A percentile compares a stretch with the other conserved stretches of the same genome.
Evolutionary conservation across 768 basidiomycete genomes (phyloP).

Genomic region (Cyclocybe cylindracea): DNA sequence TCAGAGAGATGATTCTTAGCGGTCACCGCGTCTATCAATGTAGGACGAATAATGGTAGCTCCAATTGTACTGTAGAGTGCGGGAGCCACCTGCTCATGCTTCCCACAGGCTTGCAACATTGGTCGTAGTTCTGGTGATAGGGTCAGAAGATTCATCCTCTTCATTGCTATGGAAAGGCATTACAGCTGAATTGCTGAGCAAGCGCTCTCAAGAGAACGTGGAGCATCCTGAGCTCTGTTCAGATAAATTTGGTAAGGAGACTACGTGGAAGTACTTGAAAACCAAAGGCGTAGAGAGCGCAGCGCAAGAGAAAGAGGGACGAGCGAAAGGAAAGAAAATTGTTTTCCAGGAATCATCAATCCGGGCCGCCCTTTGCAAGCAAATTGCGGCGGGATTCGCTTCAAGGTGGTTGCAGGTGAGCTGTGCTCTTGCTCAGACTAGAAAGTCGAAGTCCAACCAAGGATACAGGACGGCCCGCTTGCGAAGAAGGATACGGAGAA

Average conservation of each 20-base stretch:
- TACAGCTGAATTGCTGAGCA: constrained; percentile 66
- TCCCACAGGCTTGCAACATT: constrained; percentile 72
- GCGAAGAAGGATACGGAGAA: too few species aligned
- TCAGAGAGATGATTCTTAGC: constrained; percentile 73
- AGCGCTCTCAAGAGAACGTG: constrained; percentile 55
- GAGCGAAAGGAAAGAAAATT: too few species aligned
- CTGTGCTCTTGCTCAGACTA: too few species aligned
- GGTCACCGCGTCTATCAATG: constrained; percentile 66
- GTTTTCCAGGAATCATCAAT: too few species aligned
- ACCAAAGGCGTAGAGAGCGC: too few species aligned
- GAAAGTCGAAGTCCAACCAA: too few species aligned
- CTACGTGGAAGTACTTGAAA: not conserved
- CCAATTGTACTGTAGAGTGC: constrained; percentile 51
- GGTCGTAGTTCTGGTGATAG: constrained; percentile 68
- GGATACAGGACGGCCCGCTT: too few species aligned
- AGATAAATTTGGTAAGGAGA: not conserved
- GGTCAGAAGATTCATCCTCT: not conserved
- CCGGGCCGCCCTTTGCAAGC: too few species aligned
- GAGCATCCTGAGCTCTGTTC: constrained; percentile 58
- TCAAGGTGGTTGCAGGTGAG: too few species aligned
- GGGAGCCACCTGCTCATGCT: constrained; percentile 71
- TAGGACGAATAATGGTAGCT: constrained; percentile 75
- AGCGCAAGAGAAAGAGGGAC: too few species aligned
- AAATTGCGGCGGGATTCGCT: too few species aligned
- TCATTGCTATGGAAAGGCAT: constrained; percentile 4